Percentiles rank a stretch among this genome's conserved stretches.
Evolutionary conservation across 345 rosid species (phyloP).

Genomic region (Salix udensis): DNA sequence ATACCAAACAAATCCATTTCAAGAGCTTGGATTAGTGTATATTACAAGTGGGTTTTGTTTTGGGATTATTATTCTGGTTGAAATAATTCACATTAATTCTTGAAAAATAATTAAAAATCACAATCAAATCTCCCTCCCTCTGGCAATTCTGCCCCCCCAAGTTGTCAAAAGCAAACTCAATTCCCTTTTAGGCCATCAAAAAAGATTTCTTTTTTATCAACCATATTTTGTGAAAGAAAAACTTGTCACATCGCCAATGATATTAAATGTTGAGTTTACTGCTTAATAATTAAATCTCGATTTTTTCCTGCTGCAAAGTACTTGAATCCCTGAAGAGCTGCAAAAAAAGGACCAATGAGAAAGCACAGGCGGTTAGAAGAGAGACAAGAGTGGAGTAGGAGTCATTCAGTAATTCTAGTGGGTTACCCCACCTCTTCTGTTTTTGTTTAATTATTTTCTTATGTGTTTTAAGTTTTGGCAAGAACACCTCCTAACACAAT

Average conservation of each 20-base stretch:
- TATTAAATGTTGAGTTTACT: slow-evolving; percentile 23
- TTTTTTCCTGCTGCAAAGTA: slow-evolving; percentile 20
- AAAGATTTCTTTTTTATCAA: slow-evolving; percentile 3
- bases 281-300: slow-evolving; percentile 5
- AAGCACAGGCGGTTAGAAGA: slow-evolving; percentile 77
- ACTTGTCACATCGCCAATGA: slow-evolving; percentile 23
- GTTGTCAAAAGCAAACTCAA: slow-evolving; percentile 24
- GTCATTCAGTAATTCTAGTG: slow-evolving; percentile 59
- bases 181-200: not conserved
- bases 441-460: not conserved
- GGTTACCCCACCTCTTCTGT: slow-evolving; percentile 44
- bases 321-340: slow-evolving; percentile 37
- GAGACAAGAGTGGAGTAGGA: slow-evolving; percentile 59
- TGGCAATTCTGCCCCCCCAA: not conserved
- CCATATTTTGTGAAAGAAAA: slow-evolving; percentile 18
- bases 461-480: slow-evolving; percentile 5
- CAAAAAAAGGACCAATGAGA: slow-evolving; percentile 57
- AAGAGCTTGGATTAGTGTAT: slow-evolving; percentile 25
- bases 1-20: slow-evolving; percentile 73
- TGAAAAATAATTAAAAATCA: not conserved
- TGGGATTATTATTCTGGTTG: slow-evolving; percentile 33
- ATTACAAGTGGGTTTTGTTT: slow-evolving; percentile 47
- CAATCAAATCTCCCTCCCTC: not conserved
- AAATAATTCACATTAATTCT: not conserved
- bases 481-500: slow-evolving; percentile 30